Evolutionary conservation across 1,284 basidiomycete genomes (phyloP), one percentile per base, ranked within the genome.

Genomic region (Amylostereum areolatum): DNA sequence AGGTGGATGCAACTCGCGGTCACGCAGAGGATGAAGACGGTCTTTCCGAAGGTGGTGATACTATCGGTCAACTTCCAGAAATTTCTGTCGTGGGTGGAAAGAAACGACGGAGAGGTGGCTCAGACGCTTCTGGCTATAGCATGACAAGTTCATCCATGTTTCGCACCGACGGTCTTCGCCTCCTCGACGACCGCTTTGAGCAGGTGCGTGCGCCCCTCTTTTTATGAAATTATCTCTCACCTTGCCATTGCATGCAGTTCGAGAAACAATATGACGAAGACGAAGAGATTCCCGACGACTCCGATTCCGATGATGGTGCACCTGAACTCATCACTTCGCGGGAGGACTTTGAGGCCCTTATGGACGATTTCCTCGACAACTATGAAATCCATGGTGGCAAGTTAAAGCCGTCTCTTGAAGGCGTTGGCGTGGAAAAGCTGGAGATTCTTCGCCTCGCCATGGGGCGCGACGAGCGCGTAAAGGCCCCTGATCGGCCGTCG

Each of bases 121-220:
- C 88, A 40, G 85, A 92, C 57, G 91, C 89, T 2, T 92, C 91
- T 24, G 92, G 91, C 9, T 95, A 94, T 73, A 92, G 88, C 63
- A 98, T 99, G 96, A 96, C 89, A 62, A 94, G 91, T 59, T 95
- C 92, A 3, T 92, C 92, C 27, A 94, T 99, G 89, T 92, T 85
- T 69, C 80, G 97, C 37, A 99, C 93, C 60, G 83, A 94, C 58
- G 86, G 92, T 0, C 70, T 99, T 33, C 82, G 89, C 42, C 86
- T 85, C 4, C 75, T 99, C 29, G 97, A 99, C 62, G 92, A 97
- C 58, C 82, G 85, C 9, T 99, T 99, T 61, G 94, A 98, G 59
- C 83, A 92, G 77, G 93, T 92, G 57, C 57, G 77, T 61, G 40
- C 33, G 18, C 34, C 34, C 9, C n/a, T 8, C 30, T 35, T 12